phyloP scores from a whole-genome alignment of 768 basidiomycete species.

The Russula sp. region DNA sequence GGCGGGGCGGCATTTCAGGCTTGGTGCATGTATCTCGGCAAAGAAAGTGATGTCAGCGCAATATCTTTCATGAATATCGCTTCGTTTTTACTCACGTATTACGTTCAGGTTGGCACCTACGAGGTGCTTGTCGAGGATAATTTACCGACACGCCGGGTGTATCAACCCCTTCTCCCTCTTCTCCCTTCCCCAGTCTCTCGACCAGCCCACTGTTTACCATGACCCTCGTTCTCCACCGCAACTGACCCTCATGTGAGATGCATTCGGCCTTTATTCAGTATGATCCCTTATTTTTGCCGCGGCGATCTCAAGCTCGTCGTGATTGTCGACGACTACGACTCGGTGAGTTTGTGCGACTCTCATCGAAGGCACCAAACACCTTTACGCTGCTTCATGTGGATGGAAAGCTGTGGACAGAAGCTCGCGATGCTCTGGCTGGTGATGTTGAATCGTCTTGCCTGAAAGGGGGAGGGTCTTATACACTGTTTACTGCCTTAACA shows the following conservation, averaged over 20 bases:
- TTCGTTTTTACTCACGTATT: slow-evolving; percentile 2
- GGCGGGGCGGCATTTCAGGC: too few species aligned
- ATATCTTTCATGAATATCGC: too few species aligned
- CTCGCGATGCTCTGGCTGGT: slow-evolving; percentile 41
- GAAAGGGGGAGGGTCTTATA: slow-evolving; percentile 41
- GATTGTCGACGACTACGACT: slow-evolving; percentile 43
- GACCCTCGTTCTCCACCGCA: not conserved
- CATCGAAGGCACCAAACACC: not conserved
- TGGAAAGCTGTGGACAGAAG: slow-evolving; percentile 39
- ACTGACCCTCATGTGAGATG: slow-evolving; percentile 9
- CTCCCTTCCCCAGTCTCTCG: not conserved
- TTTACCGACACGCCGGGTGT: slow-evolving; percentile 20
- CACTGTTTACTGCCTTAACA: slow-evolving; percentile 47
- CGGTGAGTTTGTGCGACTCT: slow-evolving; percentile 32
- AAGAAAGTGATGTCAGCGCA: too few species aligned
- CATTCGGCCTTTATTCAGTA: too few species aligned
- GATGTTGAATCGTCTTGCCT: slow-evolving; percentile 40
- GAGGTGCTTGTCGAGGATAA: slow-evolving; percentile 39
- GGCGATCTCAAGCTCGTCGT: slow-evolving; percentile 45
- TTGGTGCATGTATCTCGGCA: too few species aligned
- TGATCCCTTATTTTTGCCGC: not conserved
- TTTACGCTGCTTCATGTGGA: slow-evolving; percentile 38
- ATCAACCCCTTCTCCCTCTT: not conserved
- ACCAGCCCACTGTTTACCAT: not conserved
- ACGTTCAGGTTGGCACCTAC: slow-evolving; percentile 34